These are phyloP conservation scores for Fusarium subglutinans DNA, from an alignment of 2,329 filamentous ascomycete species.

Conservation along the genomic window DNA sequence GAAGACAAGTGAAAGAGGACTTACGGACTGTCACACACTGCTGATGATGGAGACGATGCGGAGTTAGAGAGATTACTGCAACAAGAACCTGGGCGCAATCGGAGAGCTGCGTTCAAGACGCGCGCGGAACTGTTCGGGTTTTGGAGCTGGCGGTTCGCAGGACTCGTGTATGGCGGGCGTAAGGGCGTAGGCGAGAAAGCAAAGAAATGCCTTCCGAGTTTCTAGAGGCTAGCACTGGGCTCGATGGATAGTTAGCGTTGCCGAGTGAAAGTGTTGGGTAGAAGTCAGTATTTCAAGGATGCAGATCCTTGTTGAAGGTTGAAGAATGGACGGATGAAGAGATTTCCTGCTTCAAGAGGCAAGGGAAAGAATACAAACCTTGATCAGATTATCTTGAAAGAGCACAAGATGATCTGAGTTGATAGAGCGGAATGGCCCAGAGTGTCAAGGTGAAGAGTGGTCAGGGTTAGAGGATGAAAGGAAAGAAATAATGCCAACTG, in stretches of 20 bases:
- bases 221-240: not conserved
- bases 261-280: not conserved
- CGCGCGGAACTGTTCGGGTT: not conserved
- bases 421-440: not conserved
- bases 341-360: not conserved
- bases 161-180: not conserved
- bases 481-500: not conserved
- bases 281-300: not conserved
- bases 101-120: not conserved
- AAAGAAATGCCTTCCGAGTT: not conserved
- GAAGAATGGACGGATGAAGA: not conserved
- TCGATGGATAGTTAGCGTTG: not conserved
- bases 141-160: not conserved
- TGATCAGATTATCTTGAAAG: not conserved
- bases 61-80: not conserved
- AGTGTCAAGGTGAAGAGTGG: not conserved
- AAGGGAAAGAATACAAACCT: not conserved
- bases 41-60: not conserved
- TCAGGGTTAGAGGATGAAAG: not conserved
- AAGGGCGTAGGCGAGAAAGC: not conserved
- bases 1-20: not conserved
- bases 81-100: not conserved
- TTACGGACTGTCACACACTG: not conserved
- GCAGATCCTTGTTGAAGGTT: not conserved
- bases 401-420: not conserved